A percentile compares a stretch with the other conserved stretches of the same genome.
phyloP scores from a whole-genome alignment of 2,329 filamentous ascomycete species.

The Lachnellula cervina region DNA sequence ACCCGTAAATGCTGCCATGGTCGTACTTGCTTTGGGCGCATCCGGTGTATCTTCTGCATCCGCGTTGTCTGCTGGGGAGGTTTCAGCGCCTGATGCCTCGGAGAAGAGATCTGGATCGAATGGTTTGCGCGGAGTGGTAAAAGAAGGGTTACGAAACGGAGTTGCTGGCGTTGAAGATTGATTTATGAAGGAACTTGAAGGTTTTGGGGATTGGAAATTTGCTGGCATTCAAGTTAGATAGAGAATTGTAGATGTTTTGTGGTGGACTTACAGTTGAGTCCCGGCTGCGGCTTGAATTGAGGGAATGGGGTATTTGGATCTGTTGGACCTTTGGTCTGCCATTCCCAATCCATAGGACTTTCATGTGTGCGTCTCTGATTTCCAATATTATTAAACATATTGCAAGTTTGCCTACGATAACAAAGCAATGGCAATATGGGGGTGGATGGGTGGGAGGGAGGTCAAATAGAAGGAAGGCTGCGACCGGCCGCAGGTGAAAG shows the following conservation, averaged over 20 bases:
- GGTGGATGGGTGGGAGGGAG: neutral
- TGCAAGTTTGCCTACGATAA: neutral
- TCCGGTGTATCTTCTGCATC: slow-evolving; percentile 48
- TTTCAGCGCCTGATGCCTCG: slow-evolving; percentile 53
- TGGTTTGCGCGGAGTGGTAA: slow-evolving; percentile 57
- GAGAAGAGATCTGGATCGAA: slow-evolving; percentile 50
- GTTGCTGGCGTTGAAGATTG: slow-evolving; percentile 42
- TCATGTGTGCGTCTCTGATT: slow-evolving; percentile 53
- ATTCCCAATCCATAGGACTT: slow-evolving; percentile 64
- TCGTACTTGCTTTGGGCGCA: slow-evolving; percentile 46
- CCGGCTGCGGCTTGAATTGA: slow-evolving; percentile 38
- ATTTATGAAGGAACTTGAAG: slow-evolving; percentile 36
- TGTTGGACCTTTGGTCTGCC: slow-evolving; percentile 51
- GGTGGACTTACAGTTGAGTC: slow-evolving; percentile 23
- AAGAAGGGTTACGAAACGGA: slow-evolving; percentile 58
- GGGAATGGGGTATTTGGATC: slow-evolving; percentile 60
- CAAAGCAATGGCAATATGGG: neutral
- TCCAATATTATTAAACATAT: slow-evolving; percentile 31
- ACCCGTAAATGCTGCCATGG: slow-evolving; percentile 45
- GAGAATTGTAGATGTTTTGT: neutral
- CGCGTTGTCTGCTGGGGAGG: slow-evolving; percentile 52
- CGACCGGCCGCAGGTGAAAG: neutral
- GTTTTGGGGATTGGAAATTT: slow-evolving; percentile 37
- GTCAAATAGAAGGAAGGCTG: neutral
- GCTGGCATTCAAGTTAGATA: slow-evolving; percentile 16